A percentile compares a stretch with the other conserved stretches of the same genome.
phyloP scores from a whole-genome alignment of 805 yeast genomes.

The Nakazawaea laoshanensis region DNA sequence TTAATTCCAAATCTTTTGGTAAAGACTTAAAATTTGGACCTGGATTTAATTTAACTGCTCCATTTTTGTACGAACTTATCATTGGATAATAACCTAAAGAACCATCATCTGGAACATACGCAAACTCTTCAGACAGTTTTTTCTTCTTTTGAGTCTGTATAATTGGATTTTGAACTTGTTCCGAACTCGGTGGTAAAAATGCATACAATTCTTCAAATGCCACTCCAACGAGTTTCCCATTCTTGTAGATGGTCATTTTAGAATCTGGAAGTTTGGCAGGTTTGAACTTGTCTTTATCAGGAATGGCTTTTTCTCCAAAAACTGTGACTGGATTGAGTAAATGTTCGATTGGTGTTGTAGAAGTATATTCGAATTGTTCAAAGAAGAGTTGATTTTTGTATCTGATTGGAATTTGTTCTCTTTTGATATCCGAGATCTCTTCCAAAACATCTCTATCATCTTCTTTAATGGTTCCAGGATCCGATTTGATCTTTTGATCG shows the following conservation, averaged over 20 bases:
- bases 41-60: conserved; percentile 62
- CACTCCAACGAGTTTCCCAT: conserved; percentile 61
- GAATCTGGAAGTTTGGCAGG: conserved; percentile 50
- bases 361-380: conserved; percentile 77
- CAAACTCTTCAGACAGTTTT: conserved; percentile 11
- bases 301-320: conserved; percentile 58
- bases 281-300: conserved; percentile 36
- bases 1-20: conserved; percentile 26
- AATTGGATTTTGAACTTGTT: conserved; percentile 29
- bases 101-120: conserved; percentile 62
- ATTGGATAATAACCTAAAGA: conserved; percentile 87
- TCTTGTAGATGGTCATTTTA: conserved; percentile 60
- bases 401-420: conserved; percentile 85
- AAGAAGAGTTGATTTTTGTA: conserved; percentile 70
- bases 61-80: conserved; percentile 73
- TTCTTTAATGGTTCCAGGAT: conserved; percentile 11
- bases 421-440: conserved; percentile 32
- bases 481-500: conserved; percentile 14
- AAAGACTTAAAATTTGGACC: conserved; percentile 52
- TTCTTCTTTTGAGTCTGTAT: conserved; percentile 13
- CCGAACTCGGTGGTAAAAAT: conserved; percentile 74
- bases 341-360: conserved; percentile 66
- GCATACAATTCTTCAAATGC: conserved; percentile 64
- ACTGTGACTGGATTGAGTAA: conserved; percentile 63
- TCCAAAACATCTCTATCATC: conserved; percentile 14